Percentiles rank a stretch among this genome's conserved stretches.
phyloP scores from a whole-genome alignment of 2,329 filamentous ascomycete genomes.

The Fusarium oligoseptatum region DNA sequence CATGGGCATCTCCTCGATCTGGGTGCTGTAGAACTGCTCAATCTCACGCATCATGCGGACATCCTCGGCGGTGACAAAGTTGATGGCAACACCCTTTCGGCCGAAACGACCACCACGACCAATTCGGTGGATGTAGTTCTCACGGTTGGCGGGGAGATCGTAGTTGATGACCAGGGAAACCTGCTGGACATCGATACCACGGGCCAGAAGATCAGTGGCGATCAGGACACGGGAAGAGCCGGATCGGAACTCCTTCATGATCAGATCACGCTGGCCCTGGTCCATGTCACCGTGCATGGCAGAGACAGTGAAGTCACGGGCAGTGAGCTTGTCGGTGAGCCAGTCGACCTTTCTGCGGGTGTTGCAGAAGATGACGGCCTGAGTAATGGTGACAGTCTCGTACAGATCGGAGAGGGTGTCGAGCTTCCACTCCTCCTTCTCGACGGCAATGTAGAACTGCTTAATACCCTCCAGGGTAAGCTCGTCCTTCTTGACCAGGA shows the following conservation, averaged over 20 bases:
- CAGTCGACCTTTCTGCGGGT: slow-evolving; percentile 99
- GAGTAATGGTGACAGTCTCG: slow-evolving; percentile 99
- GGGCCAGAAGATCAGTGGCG: slow-evolving; percentile 95
- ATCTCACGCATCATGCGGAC: slow-evolving; percentile 99
- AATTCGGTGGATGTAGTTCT: slow-evolving; percentile 99
- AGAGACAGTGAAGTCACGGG: slow-evolving; percentile 98
- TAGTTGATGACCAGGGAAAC: slow-evolving; percentile 99
- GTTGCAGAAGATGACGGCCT: slow-evolving; percentile 99
- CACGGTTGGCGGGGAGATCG: slow-evolving; percentile 97
- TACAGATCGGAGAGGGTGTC: slow-evolving; percentile 99
- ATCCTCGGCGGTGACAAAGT: slow-evolving; percentile 99
- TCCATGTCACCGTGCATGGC: slow-evolving; percentile 99
- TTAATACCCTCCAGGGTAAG: slow-evolving; percentile 99
- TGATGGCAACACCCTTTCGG: slow-evolving; percentile 99
- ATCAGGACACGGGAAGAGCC: slow-evolving; percentile 99
- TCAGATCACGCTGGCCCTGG: slow-evolving; percentile 95
- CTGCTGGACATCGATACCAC: slow-evolving; percentile 99
- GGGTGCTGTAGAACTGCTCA: slow-evolving; percentile 99
- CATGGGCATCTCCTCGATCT: slow-evolving; percentile 99
- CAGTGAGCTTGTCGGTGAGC: slow-evolving; percentile 99
- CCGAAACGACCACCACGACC: slow-evolving; percentile 99
- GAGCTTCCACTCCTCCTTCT: slow-evolving; percentile 99
- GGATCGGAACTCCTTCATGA: slow-evolving; percentile 99
- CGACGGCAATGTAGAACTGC: slow-evolving; percentile 99
- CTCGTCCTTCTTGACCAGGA: slow-evolving; percentile 99